These are phyloP conservation scores for Telopea speciosissima DNA, from an alignment of 177 flowering plant genomes.

Conservation along the genomic window DNA sequence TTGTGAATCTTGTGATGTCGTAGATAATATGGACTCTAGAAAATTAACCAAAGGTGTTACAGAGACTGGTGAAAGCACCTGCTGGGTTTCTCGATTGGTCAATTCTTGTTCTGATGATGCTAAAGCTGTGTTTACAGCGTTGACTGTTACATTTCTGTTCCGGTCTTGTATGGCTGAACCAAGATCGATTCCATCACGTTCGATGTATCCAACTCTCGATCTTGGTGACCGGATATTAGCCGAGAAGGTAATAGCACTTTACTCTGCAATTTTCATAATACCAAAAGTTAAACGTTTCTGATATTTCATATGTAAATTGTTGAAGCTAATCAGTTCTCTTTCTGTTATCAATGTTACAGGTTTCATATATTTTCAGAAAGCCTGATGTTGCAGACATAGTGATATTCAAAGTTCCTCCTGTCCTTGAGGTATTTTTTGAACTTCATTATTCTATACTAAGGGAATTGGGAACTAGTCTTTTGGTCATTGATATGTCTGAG, in stretches of 20 bases:
- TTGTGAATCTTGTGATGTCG: constrained; percentile 3
- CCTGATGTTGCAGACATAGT: constrained; percentile 91
- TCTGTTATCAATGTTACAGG: constrained; percentile 37
- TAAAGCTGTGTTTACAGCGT: constrained; percentile 66
- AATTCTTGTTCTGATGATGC: constrained; percentile 64
- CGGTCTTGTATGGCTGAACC: constrained; percentile 81
- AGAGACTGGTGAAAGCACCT: constrained; percentile 20
- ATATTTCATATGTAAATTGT: neutral
- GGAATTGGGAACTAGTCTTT: neutral
- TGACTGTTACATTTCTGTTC: constrained; percentile 64
- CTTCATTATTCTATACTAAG: neutral
- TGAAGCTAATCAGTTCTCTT: constrained; percentile 2
- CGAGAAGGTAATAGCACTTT: constrained; percentile 61
- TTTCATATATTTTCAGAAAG: constrained; percentile 69
- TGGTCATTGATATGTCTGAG: neutral
- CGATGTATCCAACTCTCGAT: constrained; percentile 87
- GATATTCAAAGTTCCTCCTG: constrained; percentile 79
- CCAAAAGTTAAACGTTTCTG: neutral
- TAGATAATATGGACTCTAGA: constrained; percentile 1
- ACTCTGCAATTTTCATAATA: neutral
- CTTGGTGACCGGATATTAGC: constrained; percentile 90
- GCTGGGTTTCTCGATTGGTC: constrained; percentile 50
- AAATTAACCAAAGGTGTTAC: neutral
- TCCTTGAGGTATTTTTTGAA: constrained; percentile 46
- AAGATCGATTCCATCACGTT: constrained; percentile 75